A percentile compares a stretch with the other conserved stretches of the same genome.
Evolutionary conservation across 768 basidiomycete genomes (phyloP).

Genomic region (Amanita subjunquillea): DNA sequence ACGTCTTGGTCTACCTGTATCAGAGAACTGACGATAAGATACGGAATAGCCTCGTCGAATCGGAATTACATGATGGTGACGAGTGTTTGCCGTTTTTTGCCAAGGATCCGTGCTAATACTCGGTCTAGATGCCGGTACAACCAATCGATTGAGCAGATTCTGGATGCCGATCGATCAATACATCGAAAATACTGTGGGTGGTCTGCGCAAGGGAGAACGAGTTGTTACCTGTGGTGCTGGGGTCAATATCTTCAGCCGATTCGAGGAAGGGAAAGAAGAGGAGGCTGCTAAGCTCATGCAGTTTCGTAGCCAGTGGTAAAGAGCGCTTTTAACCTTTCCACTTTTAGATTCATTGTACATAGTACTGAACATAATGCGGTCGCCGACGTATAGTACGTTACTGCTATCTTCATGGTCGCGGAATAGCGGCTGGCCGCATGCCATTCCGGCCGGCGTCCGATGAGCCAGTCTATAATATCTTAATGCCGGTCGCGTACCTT

Average conservation of each 20-base stretch:
- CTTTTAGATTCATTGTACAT: neutral
- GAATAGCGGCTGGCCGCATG: too few relatives aligned
- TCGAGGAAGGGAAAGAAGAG: constrained; percentile 4
- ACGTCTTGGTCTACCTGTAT: constrained; percentile 12
- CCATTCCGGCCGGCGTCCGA: too few relatives aligned
- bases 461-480: too few relatives aligned
- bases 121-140: neutral
- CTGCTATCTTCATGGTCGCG: too few relatives aligned
- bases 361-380: neutral
- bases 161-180: constrained; percentile 7
- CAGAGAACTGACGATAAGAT: neutral
- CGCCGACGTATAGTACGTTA: too few relatives aligned
- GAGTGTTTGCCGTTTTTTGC: too few relatives aligned
- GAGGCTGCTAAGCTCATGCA: neutral
- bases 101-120: neutral
- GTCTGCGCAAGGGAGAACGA: neutral
- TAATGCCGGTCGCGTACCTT: too few relatives aligned
- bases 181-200: neutral
- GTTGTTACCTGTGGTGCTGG: neutral
- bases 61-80: constrained; percentile 5
- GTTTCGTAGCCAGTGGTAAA: neutral
- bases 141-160: neutral
- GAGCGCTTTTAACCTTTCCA: too few relatives aligned
- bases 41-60: constrained; percentile 2
- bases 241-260: neutral